phyloP scores from a whole-genome alignment of 805 yeast species.

The Zygosaccharomyces bisporus region DNA sequence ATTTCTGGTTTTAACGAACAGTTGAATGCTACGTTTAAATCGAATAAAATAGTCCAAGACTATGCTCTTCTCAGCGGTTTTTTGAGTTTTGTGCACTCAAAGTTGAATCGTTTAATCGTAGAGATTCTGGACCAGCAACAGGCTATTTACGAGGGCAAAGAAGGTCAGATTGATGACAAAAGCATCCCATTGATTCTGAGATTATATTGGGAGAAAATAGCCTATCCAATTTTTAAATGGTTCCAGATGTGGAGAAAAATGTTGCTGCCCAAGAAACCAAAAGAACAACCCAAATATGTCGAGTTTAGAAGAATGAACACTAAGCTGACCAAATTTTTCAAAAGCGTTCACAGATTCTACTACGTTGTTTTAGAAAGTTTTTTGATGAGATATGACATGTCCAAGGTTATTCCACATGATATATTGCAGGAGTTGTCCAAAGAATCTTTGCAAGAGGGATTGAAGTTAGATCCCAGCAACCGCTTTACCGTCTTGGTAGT shows the following conservation, averaged over 20 bases:
- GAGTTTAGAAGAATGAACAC: slow-evolving; percentile 57
- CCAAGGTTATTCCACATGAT: slow-evolving; percentile 14
- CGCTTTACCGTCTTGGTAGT: slow-evolving; percentile 16
- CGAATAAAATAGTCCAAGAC: slow-evolving; percentile 29
- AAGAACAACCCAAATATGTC: slow-evolving; percentile 38
- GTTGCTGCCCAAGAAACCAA: slow-evolving; percentile 16
- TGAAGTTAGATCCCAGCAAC: slow-evolving; percentile 10
- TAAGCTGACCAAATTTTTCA: slow-evolving; percentile 46
- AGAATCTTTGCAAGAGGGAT: slow-evolving; percentile 1
- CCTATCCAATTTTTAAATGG: slow-evolving; percentile 59
- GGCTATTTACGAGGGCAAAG: slow-evolving; percentile 7
- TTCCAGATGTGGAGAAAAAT: slow-evolving; percentile 41
- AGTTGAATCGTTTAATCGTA: slow-evolving; percentile 19
- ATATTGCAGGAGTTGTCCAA: slow-evolving; percentile 9
- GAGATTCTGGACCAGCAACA: slow-evolving; percentile 12
- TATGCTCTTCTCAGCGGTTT: slow-evolving; percentile 29
- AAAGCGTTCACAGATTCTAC: slow-evolving; percentile 49
- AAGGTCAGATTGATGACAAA: slow-evolving; percentile 13
- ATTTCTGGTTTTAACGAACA: slow-evolving; percentile 22
- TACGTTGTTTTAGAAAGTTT: slow-evolving; percentile 34
- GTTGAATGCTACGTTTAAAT: slow-evolving; percentile 23
- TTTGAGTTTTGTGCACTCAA: slow-evolving; percentile 31
- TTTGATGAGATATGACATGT: slow-evolving; percentile 10
- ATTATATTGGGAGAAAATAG: slow-evolving; percentile 56
- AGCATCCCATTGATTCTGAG: slow-evolving; percentile 40